Evolutionary conservation across 768 basidiomycete species (phyloP).

Genomic region (Lyophyllum semitale): DNA sequence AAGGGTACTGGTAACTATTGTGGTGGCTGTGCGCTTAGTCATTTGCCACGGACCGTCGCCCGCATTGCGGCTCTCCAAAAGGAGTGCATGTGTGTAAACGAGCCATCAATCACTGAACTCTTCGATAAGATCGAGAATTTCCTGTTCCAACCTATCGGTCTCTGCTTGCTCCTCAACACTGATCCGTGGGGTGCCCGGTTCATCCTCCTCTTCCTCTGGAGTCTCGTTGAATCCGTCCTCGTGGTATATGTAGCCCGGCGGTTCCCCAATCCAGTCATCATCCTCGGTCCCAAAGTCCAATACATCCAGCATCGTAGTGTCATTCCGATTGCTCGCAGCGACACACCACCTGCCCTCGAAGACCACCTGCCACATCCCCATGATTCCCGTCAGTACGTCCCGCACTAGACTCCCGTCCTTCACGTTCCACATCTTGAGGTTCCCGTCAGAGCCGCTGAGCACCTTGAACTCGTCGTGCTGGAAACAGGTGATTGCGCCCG

Average conservation of each 20-base stretch:
- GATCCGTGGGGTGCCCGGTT: slow-evolving; percentile 21
- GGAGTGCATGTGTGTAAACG: too few relatives aligned
- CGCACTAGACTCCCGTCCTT: slow-evolving; percentile 82
- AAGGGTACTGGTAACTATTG: too few relatives aligned
- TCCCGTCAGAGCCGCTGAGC: slow-evolving; percentile 92
- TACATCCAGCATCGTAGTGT: slow-evolving; percentile 80
- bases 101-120: too few relatives aligned
- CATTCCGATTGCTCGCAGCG: slow-evolving; percentile 84
- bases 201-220: slow-evolving; percentile 48
- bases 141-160: slow-evolving; percentile 76
- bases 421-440: slow-evolving; percentile 97
- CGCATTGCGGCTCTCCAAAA: too few relatives aligned
- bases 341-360: slow-evolving; percentile 95
- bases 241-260: slow-evolving; percentile 74
- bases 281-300: slow-evolving; percentile 84
- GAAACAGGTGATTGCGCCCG: slow-evolving; percentile 99
- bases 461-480: slow-evolving; percentile 99
- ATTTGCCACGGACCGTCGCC: too few relatives aligned
- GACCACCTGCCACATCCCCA: slow-evolving; percentile 97
- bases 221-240: slow-evolving; percentile 61
- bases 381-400: slow-evolving; percentile 88
- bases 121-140: slow-evolving; percentile 47
- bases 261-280: slow-evolving; percentile 84
- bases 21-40: too few relatives aligned
- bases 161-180: slow-evolving; percentile 55